Base-by-base conservation (phyloP, 2,329 filamentous ascomycete genomes). In the Neurospora sp. region DNA sequence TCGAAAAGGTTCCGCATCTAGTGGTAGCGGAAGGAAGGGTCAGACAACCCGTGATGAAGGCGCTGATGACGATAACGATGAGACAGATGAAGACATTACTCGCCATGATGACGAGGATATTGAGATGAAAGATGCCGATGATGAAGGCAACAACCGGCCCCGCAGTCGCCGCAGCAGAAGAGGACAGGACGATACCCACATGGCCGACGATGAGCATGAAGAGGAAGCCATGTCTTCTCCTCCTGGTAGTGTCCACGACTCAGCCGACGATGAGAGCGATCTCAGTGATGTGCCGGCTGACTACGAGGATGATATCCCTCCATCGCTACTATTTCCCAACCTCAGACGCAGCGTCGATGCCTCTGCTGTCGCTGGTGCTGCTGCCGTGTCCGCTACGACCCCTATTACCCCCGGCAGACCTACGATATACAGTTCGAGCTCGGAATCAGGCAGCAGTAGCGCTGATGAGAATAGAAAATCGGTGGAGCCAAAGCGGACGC, bases 231-330 rank as follows among this genome's bases (percentile, higher is more conserved):
- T 74, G 39, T 87, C 82, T 67, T 89, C 87, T 70, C 83, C 85
- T 6, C 83, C 84, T 0, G 86, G 85, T 6, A 92, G 87, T 71
- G 80, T 89, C 8, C 86, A 89, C 71, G 88, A 90, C 71, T 89
- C 86, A 52, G 89, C 87, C 0, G 89, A 91, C 72, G 88, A 90
- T 69, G 89, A 91, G 77, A 91, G 88, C 75, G 89, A 91, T 72
- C 81, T 91, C 0, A 91, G 88, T 68, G 89, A 91, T 71, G 85
- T 89, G 4, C 83, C 87, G 36, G 80, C 85, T 4, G 85, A 84
- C 52, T 87, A 87, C 70, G 85, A 89, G 68, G 85, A 88, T 65
- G 85, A 88, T 52, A 83, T 85, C 38, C 85, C 85, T 1, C 81
- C 83, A 1, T 82, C 82, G 12, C 75, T 88, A 37, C 78, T 87